These are phyloP conservation scores for Acanthamoeba castellanii DNA, from an alignment of 208 protist genomes.

Conservation along the genomic window DNA sequence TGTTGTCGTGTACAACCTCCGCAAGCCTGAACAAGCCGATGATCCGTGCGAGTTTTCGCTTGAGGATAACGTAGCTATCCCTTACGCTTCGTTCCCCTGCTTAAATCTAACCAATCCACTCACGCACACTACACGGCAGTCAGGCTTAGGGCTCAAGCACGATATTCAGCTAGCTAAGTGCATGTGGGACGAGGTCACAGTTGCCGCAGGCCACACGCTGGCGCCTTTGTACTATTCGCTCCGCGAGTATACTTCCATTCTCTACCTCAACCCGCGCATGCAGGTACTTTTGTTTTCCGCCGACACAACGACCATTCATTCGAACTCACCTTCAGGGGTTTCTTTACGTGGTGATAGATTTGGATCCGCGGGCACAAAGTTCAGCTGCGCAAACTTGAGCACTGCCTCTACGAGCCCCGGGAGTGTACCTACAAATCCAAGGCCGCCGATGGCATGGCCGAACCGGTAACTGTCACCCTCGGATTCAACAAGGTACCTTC, in stretches of 20 bases:
- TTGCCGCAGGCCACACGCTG: slow-evolving; percentile 10
- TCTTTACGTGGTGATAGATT: background rate
- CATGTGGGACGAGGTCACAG: slow-evolving; percentile 25
- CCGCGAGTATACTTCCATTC: slow-evolving; percentile 13
- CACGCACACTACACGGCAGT: background rate
- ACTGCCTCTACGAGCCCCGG: slow-evolving; percentile 5
- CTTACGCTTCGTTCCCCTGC: background rate
- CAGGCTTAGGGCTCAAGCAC: background rate
- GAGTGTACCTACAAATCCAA: background rate
- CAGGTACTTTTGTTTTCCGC: background rate
- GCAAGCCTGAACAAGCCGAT: background rate
- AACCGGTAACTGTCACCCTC: background rate
- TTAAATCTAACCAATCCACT: background rate
- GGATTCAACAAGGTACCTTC: background rate
- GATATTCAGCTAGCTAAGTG: background rate
- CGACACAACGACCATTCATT: background rate
- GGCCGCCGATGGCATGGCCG: background rate
- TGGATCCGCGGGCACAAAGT: slow-evolving; percentile 29
- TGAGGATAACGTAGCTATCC: background rate
- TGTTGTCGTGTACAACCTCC: slow-evolving; percentile 33
- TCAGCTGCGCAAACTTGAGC: background rate
- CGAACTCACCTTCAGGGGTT: background rate
- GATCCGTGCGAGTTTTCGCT: slow-evolving; percentile 27
- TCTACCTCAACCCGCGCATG: slow-evolving; percentile 44
- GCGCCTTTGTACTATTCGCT: background rate